Percentiles rank a stretch among this genome's conserved stretches.
phyloP scores from a whole-genome alignment of 306 rosid genomes.

The Abrus pulchellus region DNA sequence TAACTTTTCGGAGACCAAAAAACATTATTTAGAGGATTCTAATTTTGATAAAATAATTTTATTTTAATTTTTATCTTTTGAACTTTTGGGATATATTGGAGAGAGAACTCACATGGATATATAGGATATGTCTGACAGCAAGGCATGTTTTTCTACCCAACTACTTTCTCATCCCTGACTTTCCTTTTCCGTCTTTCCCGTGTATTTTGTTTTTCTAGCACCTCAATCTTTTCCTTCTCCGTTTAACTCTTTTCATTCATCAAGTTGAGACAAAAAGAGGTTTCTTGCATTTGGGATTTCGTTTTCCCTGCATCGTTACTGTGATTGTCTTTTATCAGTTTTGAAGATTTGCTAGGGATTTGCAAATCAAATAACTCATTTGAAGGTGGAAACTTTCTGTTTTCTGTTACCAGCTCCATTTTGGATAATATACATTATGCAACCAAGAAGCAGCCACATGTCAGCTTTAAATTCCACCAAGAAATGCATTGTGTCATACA shows the following conservation, averaged over 20 bases:
- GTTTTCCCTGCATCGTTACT: conserved; percentile 7
- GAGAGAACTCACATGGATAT: conserved; percentile 39
- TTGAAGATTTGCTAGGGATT: background rate
- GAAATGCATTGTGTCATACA: conserved; percentile 39
- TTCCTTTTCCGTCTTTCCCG: conserved; percentile 54
- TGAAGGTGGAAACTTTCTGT: background rate
- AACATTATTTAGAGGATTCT: no score
- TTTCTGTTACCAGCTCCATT: background rate
- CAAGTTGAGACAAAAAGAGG: conserved; percentile 45
- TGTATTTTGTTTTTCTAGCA: conserved; percentile 14
- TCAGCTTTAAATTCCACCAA: conserved; percentile 39
- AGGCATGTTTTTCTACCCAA: conserved; percentile 45
- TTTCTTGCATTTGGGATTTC: conserved; percentile 57
- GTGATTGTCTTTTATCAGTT: background rate
- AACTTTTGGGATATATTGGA: background rate
- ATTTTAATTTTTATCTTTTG: conserved; percentile 1
- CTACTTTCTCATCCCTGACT: conserved; percentile 27
- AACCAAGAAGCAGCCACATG: conserved; percentile 47
- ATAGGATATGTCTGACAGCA: conserved; percentile 48
- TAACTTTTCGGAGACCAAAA: background rate
- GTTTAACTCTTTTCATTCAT: conserved; percentile 36
- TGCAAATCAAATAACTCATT: background rate
- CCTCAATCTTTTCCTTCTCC: conserved; percentile 26
- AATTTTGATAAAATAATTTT: no score
- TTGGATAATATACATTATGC: conserved; percentile 30